Conservation (phyloP, 441 rosid species). For the Gossypium gossypioides region DNA sequence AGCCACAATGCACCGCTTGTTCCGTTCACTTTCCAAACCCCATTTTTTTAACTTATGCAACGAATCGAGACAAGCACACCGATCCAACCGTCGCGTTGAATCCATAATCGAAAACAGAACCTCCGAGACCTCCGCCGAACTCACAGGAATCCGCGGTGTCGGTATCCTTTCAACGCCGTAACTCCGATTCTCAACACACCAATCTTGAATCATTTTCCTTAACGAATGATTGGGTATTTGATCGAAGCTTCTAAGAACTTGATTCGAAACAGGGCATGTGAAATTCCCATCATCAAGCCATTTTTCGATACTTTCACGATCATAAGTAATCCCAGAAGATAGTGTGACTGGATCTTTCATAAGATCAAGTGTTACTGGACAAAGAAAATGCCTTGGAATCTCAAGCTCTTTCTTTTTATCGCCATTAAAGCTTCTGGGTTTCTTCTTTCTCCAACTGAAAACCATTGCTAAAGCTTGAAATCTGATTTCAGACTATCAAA, state of each 20-base stretch:
- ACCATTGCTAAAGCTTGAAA: constrained; percentile 16
- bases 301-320: constrained; percentile 44
- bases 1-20: constrained; percentile 22
- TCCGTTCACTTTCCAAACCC: constrained; percentile 43
- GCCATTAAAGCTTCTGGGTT: not conserved
- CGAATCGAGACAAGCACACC: constrained; percentile 10
- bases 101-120: constrained; percentile 15
- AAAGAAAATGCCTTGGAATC: constrained; percentile 36
- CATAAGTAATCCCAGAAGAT: constrained; percentile 52
- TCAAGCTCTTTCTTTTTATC: constrained; percentile 13
- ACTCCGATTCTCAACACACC: constrained; percentile 38
- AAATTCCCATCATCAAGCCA: constrained; percentile 48
- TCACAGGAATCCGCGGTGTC: constrained; percentile 42
- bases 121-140: constrained; percentile 23
- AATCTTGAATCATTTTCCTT: constrained; percentile 45
- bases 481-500: not conserved
- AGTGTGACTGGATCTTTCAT: constrained; percentile 52
- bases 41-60: constrained; percentile 28
- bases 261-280: constrained; percentile 40
- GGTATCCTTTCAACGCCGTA: constrained; percentile 42
- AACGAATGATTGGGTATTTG: constrained; percentile 43
- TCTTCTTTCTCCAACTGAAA: constrained; percentile 40
- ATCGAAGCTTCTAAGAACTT: constrained; percentile 30
- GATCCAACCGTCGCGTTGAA: constrained; percentile 18
- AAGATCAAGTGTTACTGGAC: constrained; percentile 46